A percentile compares a stretch with the other conserved stretches of the same genome.
phyloP scores from a whole-genome alignment of 331 rosid species.

The Telfairia occidentalis region DNA sequence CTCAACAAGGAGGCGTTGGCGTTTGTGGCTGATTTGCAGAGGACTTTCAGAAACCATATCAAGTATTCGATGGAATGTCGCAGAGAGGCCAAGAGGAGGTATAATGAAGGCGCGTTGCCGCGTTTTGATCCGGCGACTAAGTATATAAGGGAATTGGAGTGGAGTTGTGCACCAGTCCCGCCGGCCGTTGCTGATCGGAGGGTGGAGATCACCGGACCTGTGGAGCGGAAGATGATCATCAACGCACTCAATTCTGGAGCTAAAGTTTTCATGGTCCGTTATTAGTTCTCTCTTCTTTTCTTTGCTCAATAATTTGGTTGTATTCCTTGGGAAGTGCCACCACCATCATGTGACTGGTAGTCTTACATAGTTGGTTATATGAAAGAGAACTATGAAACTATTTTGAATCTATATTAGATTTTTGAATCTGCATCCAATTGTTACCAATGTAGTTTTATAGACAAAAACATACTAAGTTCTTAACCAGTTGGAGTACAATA shows the following conservation, averaged over 20 bases:
- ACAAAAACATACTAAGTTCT: background rate
- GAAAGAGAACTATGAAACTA: no score
- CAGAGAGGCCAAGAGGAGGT: constrained; percentile 53
- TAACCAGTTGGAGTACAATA: background rate
- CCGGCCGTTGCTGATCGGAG: constrained; percentile 59
- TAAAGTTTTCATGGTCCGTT: constrained; percentile 77
- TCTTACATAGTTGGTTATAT: no score
- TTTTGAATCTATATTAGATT: no score
- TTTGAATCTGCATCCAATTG: no score
- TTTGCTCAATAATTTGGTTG: background rate
- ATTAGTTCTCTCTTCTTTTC: background rate
- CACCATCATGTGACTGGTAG: no score
- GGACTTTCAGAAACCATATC: constrained; percentile 55
- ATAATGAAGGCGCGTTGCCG: constrained; percentile 56
- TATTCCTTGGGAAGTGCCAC: no score
- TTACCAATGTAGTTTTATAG: background rate
- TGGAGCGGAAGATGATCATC: constrained; percentile 81
- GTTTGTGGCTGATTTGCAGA: constrained; percentile 61
- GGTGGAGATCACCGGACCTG: constrained; percentile 91
- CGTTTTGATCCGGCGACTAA: constrained; percentile 66
- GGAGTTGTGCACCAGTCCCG: constrained; percentile 69
- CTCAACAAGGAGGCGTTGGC: constrained; percentile 57
- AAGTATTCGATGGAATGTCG: constrained; percentile 67
- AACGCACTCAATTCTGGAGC: constrained; percentile 95
- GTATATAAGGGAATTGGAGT: constrained; percentile 44